phyloP scores from a whole-genome alignment of 768 basidiomycete species.

The Serendipita vermifera region DNA sequence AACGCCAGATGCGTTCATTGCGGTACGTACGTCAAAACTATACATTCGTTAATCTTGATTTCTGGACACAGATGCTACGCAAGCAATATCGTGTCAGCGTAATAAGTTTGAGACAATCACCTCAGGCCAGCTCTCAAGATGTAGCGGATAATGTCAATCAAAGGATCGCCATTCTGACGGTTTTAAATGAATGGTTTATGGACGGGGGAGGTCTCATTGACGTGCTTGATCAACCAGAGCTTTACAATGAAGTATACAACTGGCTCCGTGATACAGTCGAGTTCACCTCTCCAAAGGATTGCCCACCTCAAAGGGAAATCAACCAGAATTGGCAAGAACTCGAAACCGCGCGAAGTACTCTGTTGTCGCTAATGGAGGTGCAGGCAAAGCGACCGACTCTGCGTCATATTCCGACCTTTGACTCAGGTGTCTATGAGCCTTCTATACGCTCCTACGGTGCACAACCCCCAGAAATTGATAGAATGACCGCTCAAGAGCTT shows the following conservation, averaged over 20 bases:
- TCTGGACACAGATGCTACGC: constrained; percentile 44
- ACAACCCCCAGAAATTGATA: constrained; percentile 51
- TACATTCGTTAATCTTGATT: neutral
- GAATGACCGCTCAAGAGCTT: constrained; percentile 50
- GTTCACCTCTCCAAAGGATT: constrained; percentile 38
- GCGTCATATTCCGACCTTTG: neutral
- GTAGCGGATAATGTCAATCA: constrained; percentile 11
- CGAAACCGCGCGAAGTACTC: constrained; percentile 32
- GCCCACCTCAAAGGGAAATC: constrained; percentile 13
- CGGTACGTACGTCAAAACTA: constrained; percentile 36
- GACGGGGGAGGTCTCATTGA: constrained; percentile 69
- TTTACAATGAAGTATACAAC: constrained; percentile 42
- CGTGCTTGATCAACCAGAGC: constrained; percentile 53
- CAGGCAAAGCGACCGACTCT: constrained; percentile 20
- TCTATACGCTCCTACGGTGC: constrained; percentile 33
- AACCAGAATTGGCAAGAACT: constrained; percentile 17
- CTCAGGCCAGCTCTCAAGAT: constrained; percentile 1
- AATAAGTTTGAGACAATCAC: neutral
- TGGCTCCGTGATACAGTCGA: constrained; percentile 39
- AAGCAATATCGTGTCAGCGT: constrained; percentile 44
- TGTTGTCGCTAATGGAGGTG: constrained; percentile 34
- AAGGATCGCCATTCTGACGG: constrained; percentile 14
- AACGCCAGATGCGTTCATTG: constrained; percentile 69
- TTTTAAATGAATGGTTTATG: constrained; percentile 56
- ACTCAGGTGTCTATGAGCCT: constrained; percentile 26